These are phyloP conservation scores for Lachancea lanzarotensis DNA, from an alignment of 805 yeast genomes.

Conservation along the genomic window DNA sequence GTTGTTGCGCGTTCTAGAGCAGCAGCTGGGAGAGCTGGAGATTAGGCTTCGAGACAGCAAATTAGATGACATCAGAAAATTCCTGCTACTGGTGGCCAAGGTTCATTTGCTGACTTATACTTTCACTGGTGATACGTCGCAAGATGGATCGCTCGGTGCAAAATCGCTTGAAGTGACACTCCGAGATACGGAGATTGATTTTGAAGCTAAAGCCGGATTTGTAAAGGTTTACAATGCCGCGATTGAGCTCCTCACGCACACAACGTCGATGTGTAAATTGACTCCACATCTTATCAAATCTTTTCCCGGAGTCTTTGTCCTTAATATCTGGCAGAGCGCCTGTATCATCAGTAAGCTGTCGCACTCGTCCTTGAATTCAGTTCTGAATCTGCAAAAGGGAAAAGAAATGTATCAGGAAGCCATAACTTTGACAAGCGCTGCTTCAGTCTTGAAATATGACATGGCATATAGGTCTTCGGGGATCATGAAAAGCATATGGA, in stretches of 20 bases:
- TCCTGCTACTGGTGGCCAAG: slow-evolving; percentile 64
- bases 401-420: slow-evolving; percentile 62
- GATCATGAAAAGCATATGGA: slow-evolving; percentile 93
- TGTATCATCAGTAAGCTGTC: slow-evolving; percentile 72
- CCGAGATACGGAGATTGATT: slow-evolving; percentile 25
- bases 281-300: slow-evolving; percentile 63
- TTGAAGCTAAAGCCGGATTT: slow-evolving; percentile 67
- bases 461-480: slow-evolving; percentile 90
- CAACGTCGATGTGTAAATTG: slow-evolving; percentile 50
- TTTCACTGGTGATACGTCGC: slow-evolving; percentile 48
- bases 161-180: slow-evolving; percentile 11
- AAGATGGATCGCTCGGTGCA: slow-evolving; percentile 5
- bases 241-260: slow-evolving; percentile 60
- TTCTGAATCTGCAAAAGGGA: slow-evolving; percentile 67
- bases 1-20: slow-evolving; percentile 58
- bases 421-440: slow-evolving; percentile 60
- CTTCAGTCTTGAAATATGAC: slow-evolving; percentile 85
- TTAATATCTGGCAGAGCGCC: slow-evolving; percentile 88
- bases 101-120: slow-evolving; percentile 80
- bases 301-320: slow-evolving; percentile 75
- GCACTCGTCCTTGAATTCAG: slow-evolving; percentile 64
- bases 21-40: slow-evolving; percentile 74
- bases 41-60: slow-evolving; percentile 37
- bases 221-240: slow-evolving; percentile 78
- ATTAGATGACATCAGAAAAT: slow-evolving; percentile 62